Evolutionary conservation across 2,329 filamentous ascomycete genomes (phyloP).

Genomic region (Huntiella omanensis): DNA sequence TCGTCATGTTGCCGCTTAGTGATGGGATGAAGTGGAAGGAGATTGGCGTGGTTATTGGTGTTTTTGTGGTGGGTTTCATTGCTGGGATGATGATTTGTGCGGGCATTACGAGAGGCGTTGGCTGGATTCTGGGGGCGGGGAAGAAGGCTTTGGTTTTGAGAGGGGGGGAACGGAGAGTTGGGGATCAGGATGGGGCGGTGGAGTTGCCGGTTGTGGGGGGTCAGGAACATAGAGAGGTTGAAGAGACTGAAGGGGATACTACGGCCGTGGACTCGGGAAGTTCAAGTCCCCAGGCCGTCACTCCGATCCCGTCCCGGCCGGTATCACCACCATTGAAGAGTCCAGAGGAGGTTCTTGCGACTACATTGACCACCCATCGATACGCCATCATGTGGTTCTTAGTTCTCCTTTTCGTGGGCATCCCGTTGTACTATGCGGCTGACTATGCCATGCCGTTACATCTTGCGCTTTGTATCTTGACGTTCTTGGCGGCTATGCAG

Average conservation of each 20-base stretch:
- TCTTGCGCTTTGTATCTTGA: conserved; percentile 28
- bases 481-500: conserved; percentile 30
- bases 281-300: no score
- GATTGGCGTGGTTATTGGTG: conserved; percentile 27
- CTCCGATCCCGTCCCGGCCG: no score
- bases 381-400: conserved; percentile 26
- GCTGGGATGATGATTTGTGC: conserved; percentile 32
- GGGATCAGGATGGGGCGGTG: no score
- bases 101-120: conserved; percentile 27
- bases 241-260: no score
- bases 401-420: conserved; percentile 30
- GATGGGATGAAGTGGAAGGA: no score
- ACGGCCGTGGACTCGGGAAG: no score
- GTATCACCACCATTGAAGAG: conserved; percentile 16
- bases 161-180: no score
- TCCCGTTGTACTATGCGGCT: conserved; percentile 34
- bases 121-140: no score
- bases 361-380: conserved; percentile 24
- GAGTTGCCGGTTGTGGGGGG: no score
- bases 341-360: conserved; percentile 28
- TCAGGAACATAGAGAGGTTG: no score
- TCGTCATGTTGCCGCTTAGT: conserved; percentile 34
- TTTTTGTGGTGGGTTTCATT: conserved; percentile 38
- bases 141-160: no score
- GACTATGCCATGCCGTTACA: conserved; percentile 34